Base-by-base conservation (phyloP, 371 early-diverging fungal species). In the Syncephalastrum racemosum region DNA sequence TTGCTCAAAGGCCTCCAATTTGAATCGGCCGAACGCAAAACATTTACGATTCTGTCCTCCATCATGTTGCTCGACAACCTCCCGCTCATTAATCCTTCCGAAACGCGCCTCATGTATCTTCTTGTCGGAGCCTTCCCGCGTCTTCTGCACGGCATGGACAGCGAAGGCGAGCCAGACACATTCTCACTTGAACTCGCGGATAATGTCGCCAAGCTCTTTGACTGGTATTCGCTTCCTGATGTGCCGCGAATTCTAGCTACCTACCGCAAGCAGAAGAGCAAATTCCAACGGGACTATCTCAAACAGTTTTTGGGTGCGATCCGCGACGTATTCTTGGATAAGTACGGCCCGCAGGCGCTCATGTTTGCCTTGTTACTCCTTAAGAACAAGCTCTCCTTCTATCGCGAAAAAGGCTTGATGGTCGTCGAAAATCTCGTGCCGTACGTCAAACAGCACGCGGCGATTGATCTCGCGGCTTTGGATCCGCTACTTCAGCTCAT, bases 1-100 rank as follows among this genome's bases (percentile, higher is more conserved):
- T 63, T 94, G n/a, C 60, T 91, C 41, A 83, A 87, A 50, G 94
- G 93, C 0, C 61, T 94, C 19, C 81, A 77, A 25, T 88, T 86
- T 7, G 66, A 83, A 12, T 71, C 68, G 18, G 82, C 83, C 4
- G 90, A 90, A 60, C 73, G 77, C 50, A 71, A 71, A n/a, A 70
- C 71, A 0, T 72, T 70, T 46, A 12, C 45, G 31, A 62, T 73
- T n/a, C 44, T 77, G 18, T 49, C 66, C 16, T 62, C 59, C 1
- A 65, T 86, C 20, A 63, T 87, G 53, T 58, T 74, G 31, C 67
- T 88, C 23, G 79, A 83, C 22, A 78, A 85, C 60, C 73, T 77
- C n/a, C 73, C 79, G 1, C 54, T 92, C 31, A 82, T 92, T 13
- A 91, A 92, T 57, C 81, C 81, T 10, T 72, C 82, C 5, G 71